phyloP scores from a whole-genome alignment of 2,329 filamentous ascomycete genomes.

The Alternaria viburni region DNA sequence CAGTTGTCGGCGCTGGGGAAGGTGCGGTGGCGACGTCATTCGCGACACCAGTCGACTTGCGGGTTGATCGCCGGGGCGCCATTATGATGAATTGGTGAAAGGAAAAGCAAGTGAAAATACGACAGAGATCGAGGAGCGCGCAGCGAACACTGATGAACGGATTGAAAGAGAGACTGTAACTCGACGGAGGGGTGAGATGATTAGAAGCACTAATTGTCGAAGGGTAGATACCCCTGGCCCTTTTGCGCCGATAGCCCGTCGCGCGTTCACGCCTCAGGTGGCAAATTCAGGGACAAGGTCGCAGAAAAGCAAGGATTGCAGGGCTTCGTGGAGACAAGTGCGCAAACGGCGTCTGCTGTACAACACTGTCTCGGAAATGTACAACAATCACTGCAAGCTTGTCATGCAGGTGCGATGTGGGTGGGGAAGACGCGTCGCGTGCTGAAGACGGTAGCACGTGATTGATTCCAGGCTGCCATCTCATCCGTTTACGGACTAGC shows the following conservation, averaged over 20 bases:
- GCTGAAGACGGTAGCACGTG: slow-evolving; percentile 10
- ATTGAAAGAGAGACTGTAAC: slow-evolving; percentile 4
- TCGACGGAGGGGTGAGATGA: slow-evolving; percentile 9
- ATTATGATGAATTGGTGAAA: slow-evolving; percentile 16
- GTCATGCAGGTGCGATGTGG: background rate
- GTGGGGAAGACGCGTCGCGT: slow-evolving; percentile 14
- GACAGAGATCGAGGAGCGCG: background rate
- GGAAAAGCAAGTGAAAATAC: background rate
- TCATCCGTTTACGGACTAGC: slow-evolving; percentile 1
- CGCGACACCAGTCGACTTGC: slow-evolving; percentile 24
- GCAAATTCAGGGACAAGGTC: slow-evolving; percentile 24
- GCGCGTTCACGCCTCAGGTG: slow-evolving; percentile 36
- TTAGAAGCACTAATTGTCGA: slow-evolving; percentile 15
- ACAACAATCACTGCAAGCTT: background rate
- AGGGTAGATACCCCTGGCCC: slow-evolving; percentile 30
- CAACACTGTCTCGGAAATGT: background rate
- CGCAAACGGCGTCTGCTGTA: background rate
- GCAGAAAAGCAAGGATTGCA: background rate
- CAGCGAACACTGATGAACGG: background rate
- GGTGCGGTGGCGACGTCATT: slow-evolving; percentile 11
- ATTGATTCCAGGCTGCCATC: background rate
- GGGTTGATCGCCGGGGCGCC: slow-evolving; percentile 34
- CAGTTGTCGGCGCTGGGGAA: background rate
- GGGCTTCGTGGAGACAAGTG: background rate
- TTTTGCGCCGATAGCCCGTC: slow-evolving; percentile 29